Base-by-base conservation (phyloP, 2,329 filamentous ascomycete genomes). In the Neopestalotiopsis clavispora region DNA sequence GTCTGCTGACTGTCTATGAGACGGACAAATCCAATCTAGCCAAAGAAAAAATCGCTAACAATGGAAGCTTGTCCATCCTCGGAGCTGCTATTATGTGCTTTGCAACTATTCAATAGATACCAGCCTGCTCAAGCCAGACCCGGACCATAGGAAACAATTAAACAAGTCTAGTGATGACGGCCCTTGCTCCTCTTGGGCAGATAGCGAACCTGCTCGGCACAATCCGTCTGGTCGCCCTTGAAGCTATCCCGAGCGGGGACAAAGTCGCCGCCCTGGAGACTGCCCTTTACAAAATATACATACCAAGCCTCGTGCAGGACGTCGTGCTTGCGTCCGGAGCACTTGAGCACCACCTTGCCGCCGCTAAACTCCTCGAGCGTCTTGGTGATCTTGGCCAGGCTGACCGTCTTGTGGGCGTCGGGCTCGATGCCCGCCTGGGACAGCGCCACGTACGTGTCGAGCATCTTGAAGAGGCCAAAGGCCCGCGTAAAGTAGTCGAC, bases 221-320 rank as follows among this genome's bases (percentile, higher is more conserved):
- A 84, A 69, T 83, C 83, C 4, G 80, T 78, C 4, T 78, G 76
- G 28, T 82, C 78, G 28, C 79, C 81, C 65, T 80, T 77, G 45
- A 78, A 76, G 38, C 76, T 81, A 60, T 80, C 79, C 71, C 73
- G 72, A 3, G 82, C 81, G 0, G 85, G 82, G 17, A 86, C 80
- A 70, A 86, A 86, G 67, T 81, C 76, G 59, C 85, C 85, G 57
- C 80, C 82, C 76, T 87, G 85, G 70, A 87, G 71, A 72, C 82
- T 86, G 4, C 86, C 86, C 74, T 82, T 79, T 9, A 88, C 82
- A 69, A 86, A 84, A 74, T 85, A 87, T 59, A 83, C 82, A 71
- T 87, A 88, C 85, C 85, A 87, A 17, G 83, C 83, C 78, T 87
- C 83, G 69, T 86, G 80, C 14, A 87, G 75, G n/a, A 80, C 78